Evolutionary conservation across 768 basidiomycete species (phyloP), one percentile per base, ranked within the genome.

Genomic region (Daedaleopsis sinensis): DNA sequence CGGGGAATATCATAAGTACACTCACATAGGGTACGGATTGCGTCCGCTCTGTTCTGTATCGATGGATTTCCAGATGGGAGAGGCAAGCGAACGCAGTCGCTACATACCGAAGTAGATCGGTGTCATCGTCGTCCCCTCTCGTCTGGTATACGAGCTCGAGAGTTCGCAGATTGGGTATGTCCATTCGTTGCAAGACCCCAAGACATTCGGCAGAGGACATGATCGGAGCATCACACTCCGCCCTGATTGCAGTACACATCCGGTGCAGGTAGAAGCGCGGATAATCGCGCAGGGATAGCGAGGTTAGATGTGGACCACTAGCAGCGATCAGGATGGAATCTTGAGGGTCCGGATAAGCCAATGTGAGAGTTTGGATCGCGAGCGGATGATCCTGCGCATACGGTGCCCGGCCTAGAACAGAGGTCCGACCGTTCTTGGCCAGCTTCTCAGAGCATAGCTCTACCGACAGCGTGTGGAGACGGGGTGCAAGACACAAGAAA

Each of bases 61-160:
- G 51, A 19, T 53, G 58, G 11, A 53, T n/a, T 16, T 53, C 58
- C 3, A 59, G 35, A 8, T 37, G 37, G 19, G 24, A 21, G 6
- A 59, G 58, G n/a, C 10, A 10, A 1, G 52, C 50, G 23, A 37
- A 47, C 7, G 52, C 44, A 1, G 9, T 12, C 3, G 58, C 11
- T 3, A 59, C 9, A 23, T 59, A 48, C 12, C 6, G 43, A 7
- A 59, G 52, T 15, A 53, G 58, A 21, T 48, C 58, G n/a, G n/a
- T n/a, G n/a, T 52, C 50, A 8, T 59, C 58, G 13, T 24, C 47
- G 11, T 21, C 23, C 8, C 3, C n/a, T 13, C 53, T 43, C 13
- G 44, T 43, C 16, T 38, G 32, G 19, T 59, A 59, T 1, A 48
- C 58, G n/a, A 59, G 21, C 19, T 59, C 52, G 5, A 59, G 46